Evolutionary conservation across 352 stramenopile genomes (phyloP), one percentile per base, ranked within the genome.

Genomic region (Phytophthora uliginosa): DNA sequence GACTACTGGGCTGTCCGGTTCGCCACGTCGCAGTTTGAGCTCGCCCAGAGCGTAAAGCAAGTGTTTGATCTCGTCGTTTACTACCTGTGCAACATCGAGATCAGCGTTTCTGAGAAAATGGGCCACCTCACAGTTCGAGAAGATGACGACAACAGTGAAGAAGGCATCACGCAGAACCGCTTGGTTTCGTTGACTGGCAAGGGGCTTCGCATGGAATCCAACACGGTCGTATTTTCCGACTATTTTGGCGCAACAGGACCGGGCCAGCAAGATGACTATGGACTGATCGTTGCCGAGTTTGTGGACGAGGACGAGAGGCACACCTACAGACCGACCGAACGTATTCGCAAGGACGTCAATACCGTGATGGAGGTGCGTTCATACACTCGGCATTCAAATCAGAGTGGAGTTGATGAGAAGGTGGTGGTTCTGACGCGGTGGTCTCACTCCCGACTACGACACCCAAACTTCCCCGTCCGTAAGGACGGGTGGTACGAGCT

Each of bases 351-450:
- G 50, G 76, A 83, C 31, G 62, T 78, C 3, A 81, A 73, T n/a
- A 68, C 63, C 7, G 66, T 78, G 20, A 78, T 81, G 66, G 71
- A 78, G 13, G 66, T 76, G 15, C 62, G 48, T 20, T 54, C 66
- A 7, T 66, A 63, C 53, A 69, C 52, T 51, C 58, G 63, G 38
- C 62, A 57, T 51, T 24, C 36, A 59, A 52, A 56, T 4, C 20
- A 45, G 17, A 47, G 22, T 40, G 62, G 28, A 42, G 52, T 28
- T 4, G 31, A 64, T 47, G 73, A 88, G 58, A 62, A 66, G 15
- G 76, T 84, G 15, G 80, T 88, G 31, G 80, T 88, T 15, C 58
- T 88, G 20, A 81, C 66, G 22, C 63, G 76, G 26, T 88, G 80
- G 80, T 76, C 73, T 20, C 67, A 82, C 42, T 79, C 65, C 50